phyloP scores from a whole-genome alignment of 2,329 filamentous ascomycete species.

The Phyllosticta citriasiana region DNA sequence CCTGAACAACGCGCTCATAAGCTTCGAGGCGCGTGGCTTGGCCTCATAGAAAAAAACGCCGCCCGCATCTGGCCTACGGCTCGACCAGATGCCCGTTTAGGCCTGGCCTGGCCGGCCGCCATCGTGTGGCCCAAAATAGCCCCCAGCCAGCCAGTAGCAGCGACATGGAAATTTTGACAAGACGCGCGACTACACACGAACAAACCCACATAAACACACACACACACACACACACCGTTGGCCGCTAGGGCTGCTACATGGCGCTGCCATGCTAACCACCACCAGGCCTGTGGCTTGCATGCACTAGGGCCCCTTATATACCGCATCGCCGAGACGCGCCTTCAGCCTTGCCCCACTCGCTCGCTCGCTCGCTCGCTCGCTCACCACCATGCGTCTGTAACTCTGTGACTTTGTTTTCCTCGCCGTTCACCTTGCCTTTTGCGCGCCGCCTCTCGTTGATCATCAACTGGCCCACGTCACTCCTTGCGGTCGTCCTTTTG shows the following conservation, averaged over 20 bases:
- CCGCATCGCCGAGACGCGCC: not conserved
- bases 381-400: not conserved
- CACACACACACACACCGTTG: not conserved
- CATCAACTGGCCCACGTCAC: not conserved
- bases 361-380: not conserved
- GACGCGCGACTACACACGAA: not conserved
- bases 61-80: not conserved
- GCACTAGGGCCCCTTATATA: not conserved
- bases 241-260: not conserved
- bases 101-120: not conserved
- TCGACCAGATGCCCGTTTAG: not conserved
- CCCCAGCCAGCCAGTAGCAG: not conserved
- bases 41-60: not conserved
- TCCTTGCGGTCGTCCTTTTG: not conserved
- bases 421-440: not conserved
- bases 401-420: not conserved
- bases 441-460: not conserved
- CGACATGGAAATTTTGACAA: not conserved
- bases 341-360: not conserved
- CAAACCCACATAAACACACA: too few species aligned
- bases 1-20: not conserved
- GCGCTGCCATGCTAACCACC: not conserved
- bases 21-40: not conserved
- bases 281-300: not conserved
- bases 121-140: not conserved